Evolutionary conservation across 495 filamentous ascomycete species (phyloP).

Genomic region (Aspergillus homomorphus): DNA sequence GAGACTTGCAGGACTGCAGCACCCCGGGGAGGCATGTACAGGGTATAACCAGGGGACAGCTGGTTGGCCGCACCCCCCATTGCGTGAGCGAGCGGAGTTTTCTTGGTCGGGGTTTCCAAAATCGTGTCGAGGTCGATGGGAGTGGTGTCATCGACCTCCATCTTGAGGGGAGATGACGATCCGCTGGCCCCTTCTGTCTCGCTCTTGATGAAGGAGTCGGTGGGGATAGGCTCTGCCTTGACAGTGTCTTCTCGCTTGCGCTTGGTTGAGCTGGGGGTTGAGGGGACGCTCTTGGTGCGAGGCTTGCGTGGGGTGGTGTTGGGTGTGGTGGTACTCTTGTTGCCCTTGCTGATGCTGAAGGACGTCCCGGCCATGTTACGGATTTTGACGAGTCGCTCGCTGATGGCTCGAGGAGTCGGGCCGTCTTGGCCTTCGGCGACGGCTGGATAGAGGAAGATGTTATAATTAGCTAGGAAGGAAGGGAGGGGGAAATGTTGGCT

Average conservation of each 20-base stretch:
- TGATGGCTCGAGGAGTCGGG: constrained; percentile 49
- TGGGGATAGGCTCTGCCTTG: neutral
- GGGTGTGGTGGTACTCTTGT: neutral
- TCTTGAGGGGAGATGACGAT: constrained; percentile 7
- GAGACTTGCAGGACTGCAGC: neutral
- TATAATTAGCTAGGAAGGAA: neutral
- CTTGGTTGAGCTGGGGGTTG: constrained; percentile 10
- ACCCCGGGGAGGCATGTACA: neutral
- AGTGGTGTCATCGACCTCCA: neutral
- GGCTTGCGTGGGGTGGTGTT: constrained; percentile 16
- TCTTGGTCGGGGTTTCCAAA: neutral
- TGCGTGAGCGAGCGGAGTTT: constrained; percentile 3
- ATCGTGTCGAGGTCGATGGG: neutral
- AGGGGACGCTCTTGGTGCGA: constrained; percentile 1
- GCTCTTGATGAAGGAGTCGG: neutral
- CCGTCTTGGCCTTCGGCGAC: constrained; percentile 16
- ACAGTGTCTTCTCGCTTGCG: constrained; percentile 10
- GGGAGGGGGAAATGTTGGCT: neutral
- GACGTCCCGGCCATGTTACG: constrained; percentile 22
- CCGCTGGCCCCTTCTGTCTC: neutral
- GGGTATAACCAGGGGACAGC: neutral
- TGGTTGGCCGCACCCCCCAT: neutral
- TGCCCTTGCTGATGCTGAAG: constrained; percentile 21
- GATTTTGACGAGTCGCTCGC: constrained; percentile 45
- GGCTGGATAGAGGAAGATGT: constrained; percentile 17